Base-by-base conservation (phyloP, 305 asterid species). In the Plantago coronopus region DNA sequence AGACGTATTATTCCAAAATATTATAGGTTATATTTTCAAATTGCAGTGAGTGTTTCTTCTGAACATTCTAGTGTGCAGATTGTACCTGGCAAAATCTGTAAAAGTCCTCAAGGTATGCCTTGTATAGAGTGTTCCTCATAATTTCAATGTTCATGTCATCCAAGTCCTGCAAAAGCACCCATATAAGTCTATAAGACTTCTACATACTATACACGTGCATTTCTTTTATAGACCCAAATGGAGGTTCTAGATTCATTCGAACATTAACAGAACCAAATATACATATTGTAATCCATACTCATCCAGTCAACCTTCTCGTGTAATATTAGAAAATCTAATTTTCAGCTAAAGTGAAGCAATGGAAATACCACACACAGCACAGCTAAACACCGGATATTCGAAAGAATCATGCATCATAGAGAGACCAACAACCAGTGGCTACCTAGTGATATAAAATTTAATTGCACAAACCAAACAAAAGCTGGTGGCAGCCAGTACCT, bases 91-190 rank as follows among this genome's bases (percentile, higher is more conserved):
- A 93, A 76, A 87, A 93, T 58, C 84, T 77, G 72, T 93, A 86
- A 64, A 93, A 93, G 69, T 93, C 99, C 76, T 93, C 99, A 48
- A 93, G 97, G 79, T 93, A 93, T 55, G 97, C 99, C 79, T 93
- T 93, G 81, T 93, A 93, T 29, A 91, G 91, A 27, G 97, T 83
- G 67, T 83, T 83, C 65, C 86, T 77, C 89, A 79, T 82, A 25
- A 82, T 82, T 74, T 80, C 89, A 47, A 82, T 82, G 73, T 83
- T 83, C 89, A 83, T 83, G 54, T 83, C 89, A 63, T 83, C 86
- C 77, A 83, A 70, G 69, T 83, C 89, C 89, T 83, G 74, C 53
- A 44, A 17, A 22, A 18, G 22, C 45, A 27, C 25, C 51, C 16
- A 14, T 5, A 44, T 57, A 17, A 34, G n/a, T n/a, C n/a, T 48